Percentiles rank a stretch among this genome's conserved stretches.
Evolutionary conservation across 2,329 filamentous ascomycete genomes (phyloP).

Genomic region (Fusarium sp.): DNA sequence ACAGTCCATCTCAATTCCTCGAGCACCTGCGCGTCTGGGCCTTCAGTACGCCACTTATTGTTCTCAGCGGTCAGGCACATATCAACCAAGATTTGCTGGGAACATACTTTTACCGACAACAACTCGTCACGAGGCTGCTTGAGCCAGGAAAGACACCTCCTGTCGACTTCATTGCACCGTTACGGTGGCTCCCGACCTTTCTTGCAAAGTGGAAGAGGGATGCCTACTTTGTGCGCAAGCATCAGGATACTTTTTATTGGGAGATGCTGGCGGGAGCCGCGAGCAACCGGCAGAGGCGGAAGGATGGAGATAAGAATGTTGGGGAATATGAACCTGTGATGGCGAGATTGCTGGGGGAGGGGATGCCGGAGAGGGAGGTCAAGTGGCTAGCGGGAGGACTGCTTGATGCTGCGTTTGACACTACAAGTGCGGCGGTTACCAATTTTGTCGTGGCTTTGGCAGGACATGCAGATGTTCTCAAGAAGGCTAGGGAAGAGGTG

Average conservation of each 20-base stretch:
- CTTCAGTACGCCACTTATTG: conserved; percentile 40
- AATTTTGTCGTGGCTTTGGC: conserved; percentile 40
- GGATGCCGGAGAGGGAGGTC: conserved; percentile 32
- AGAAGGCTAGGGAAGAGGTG: conserved; percentile 34
- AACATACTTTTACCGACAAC: conserved; percentile 39
- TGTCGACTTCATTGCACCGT: conserved; percentile 40
- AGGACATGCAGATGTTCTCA: conserved; percentile 34
- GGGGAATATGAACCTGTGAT: conserved; percentile 24
- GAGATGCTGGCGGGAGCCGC: conserved; percentile 20
- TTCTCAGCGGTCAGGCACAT: conserved; percentile 39
- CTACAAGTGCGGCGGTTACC: conserved; percentile 31
- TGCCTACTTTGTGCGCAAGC: conserved; percentile 32
- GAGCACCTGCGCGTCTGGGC: conserved; percentile 40
- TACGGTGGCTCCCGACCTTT: conserved; percentile 34
- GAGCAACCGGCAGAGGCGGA: conserved; percentile 8
- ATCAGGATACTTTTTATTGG: conserved; percentile 35
- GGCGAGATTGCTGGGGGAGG: conserved; percentile 34
- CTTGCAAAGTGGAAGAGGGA: conserved; percentile 40
- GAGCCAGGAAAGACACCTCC: conserved; percentile 43
- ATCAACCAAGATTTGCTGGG: conserved; percentile 18
- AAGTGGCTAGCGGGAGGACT: conserved; percentile 34
- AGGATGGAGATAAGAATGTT: not conserved
- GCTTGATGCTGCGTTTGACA: conserved; percentile 44
- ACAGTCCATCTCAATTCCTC: conserved; percentile 25
- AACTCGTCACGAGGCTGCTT: conserved; percentile 38